Evolutionary conservation across 352 stramenopile species (phyloP).

Genomic region (Plasmopara muralis): DNA sequence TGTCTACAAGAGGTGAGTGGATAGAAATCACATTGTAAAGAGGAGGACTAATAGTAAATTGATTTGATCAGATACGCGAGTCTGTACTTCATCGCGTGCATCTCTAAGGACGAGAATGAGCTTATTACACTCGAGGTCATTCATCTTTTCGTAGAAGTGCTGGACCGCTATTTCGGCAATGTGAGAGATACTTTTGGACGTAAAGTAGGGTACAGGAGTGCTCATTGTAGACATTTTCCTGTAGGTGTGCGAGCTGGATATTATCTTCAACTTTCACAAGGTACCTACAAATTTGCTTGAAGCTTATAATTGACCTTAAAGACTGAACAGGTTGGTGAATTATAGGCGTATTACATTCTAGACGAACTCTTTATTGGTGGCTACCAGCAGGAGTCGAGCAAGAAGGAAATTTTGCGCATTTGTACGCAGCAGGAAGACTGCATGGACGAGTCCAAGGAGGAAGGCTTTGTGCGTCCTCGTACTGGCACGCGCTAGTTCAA

Average conservation of each 20-base stretch:
- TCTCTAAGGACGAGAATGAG: constrained; percentile 96
- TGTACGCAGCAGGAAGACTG: constrained; percentile 87
- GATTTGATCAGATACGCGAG: constrained; percentile 83
- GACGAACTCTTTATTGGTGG: constrained; percentile 99
- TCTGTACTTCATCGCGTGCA: constrained; percentile 96
- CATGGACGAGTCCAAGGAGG: constrained; percentile 86
- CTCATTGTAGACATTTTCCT: constrained; percentile 2
- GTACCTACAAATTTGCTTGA: constrained; percentile 12
- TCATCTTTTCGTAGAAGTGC: constrained; percentile 97
- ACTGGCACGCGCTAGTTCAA: constrained; percentile 47
- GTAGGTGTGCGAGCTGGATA: constrained; percentile 91
- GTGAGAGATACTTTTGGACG: constrained; percentile 26
- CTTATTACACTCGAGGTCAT: constrained; percentile 97
- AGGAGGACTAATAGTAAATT: background rate
- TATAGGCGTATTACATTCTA: constrained; percentile 97
- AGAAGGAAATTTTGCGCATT: constrained; percentile 88
- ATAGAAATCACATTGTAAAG: background rate
- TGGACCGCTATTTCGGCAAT: constrained; percentile 97
- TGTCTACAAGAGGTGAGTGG: constrained; percentile 90
- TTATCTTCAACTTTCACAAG: constrained; percentile 99
- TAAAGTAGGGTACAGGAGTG: background rate
- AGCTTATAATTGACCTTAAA: constrained; percentile 90
- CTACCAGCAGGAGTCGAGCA: constrained; percentile 95
- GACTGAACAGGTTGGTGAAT: constrained; percentile 95
- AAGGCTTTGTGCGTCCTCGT: constrained; percentile 63